phyloP scores from a whole-genome alignment of 139 green algal genomes.

The Chlorella sp. region DNA sequence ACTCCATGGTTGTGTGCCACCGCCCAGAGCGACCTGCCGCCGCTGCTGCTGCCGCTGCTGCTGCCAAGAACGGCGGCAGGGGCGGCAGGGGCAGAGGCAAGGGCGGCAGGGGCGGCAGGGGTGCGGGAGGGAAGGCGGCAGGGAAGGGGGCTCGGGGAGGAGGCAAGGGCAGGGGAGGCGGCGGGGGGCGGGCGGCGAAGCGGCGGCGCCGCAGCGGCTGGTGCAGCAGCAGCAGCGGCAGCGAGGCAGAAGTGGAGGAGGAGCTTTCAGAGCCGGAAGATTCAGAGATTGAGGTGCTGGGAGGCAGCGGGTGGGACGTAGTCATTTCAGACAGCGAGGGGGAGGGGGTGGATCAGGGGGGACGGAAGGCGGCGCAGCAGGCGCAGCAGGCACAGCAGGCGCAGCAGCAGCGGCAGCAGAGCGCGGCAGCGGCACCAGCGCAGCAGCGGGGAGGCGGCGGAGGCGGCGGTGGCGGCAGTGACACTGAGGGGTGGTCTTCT shows the following conservation, averaged over 20 bases:
- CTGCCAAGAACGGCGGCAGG: background rate
- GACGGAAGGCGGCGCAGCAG: background rate
- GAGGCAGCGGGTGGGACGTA: background rate
- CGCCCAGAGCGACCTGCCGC: background rate
- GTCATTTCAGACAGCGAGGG: slow-evolving; percentile 19
- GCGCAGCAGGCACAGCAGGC: background rate
- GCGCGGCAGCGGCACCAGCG: background rate
- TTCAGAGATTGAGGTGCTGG: background rate
- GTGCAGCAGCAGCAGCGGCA: slow-evolving; percentile 13
- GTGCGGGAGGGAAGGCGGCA: background rate
- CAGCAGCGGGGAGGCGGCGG: slow-evolving; percentile 16
- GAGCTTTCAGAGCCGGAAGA: background rate
- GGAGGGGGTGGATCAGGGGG: background rate
- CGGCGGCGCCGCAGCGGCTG: slow-evolving; percentile 9
- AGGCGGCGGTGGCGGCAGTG: slow-evolving; percentile 1
- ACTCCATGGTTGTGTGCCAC: slow-evolving; percentile 62
- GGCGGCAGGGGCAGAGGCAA: background rate
- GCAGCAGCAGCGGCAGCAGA: background rate
- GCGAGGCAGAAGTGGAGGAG: slow-evolving; percentile 22
- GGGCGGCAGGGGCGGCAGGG: background rate
- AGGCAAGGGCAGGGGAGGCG: background rate
- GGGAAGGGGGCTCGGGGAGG: background rate
- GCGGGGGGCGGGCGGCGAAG: background rate
- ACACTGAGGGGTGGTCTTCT: slow-evolving; percentile 3
- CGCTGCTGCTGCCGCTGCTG: background rate